Base-by-base conservation (phyloP, 1,284 basidiomycete genomes). In the Psilocybe mexicana region DNA sequence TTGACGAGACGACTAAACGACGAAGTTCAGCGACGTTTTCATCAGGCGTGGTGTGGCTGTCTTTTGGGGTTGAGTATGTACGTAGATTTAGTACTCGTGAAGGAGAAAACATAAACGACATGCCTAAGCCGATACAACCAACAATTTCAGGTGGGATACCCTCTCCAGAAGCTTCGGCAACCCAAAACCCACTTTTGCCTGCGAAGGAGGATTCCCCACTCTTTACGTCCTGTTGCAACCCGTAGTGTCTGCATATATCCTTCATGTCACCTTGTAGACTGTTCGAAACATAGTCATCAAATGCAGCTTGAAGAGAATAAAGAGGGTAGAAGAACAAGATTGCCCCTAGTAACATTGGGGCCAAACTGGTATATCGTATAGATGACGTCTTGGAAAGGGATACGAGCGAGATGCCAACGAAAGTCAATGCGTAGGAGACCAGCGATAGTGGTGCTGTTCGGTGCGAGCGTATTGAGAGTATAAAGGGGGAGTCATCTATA, bases 71-170 rank as follows among this genome's bases (percentile, higher is more conserved):
- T 18, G 18, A 18, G 18, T 18, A 18, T 18, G 18, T 18, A 18
- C 18, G 18, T 18, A 18, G 18, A 18, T 18, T 18, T 18, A 18
- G 18, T 18, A 18, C 18, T 18, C 18, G 18, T 18, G 18, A 18
- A 18, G 18, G 18, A 18, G 18, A 18, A 50, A 11, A 6, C 23
- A 26, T 4, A 12, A 6, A 33, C 30, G 7, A 50, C 52, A 36
- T 36, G 52, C 60, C 56, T 43, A 61, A 24, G n/a, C 60, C 60
- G 33, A 61, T 50, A 30, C 56, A 58, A 6, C 56, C 60, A 25
- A 61, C 44, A 1, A 58, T 43, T 12, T 43, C 48, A 8, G 52
- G 52, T 5, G 12, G 12, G 11, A 30, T 14, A 6, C 33, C 45
- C 0, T 43, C 49, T 2, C n/a, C 14, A 3, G 12, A 33, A 18